Percentiles rank a stretch among this genome's conserved stretches.
Evolutionary conservation across 768 basidiomycete species (phyloP).

Genomic region (Arthromyces matolae): DNA sequence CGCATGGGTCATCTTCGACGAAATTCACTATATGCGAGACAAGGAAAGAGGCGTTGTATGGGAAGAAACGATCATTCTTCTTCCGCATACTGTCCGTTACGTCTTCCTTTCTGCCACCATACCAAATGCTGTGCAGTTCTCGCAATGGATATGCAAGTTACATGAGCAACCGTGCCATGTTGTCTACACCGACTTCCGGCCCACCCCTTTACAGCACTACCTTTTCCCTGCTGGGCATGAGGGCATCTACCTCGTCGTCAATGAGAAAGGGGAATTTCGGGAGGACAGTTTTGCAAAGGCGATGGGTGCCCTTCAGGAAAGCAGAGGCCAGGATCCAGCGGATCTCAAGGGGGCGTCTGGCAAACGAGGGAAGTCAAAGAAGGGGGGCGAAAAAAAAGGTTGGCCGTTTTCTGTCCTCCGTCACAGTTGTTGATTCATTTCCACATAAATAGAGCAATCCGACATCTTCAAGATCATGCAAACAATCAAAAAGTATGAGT

Average conservation of each 20-base stretch:
- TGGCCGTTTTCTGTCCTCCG: no score
- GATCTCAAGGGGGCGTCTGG: constrained; percentile 82
- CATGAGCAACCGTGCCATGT: constrained; percentile 99
- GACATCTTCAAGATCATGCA: constrained; percentile 97
- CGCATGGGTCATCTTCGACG: constrained; percentile 99
- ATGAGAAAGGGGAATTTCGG: constrained; percentile 94
- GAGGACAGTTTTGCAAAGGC: constrained; percentile 98
- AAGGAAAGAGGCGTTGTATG: constrained; percentile 99
- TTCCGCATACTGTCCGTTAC: constrained; percentile 94
- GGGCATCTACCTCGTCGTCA: constrained; percentile 97
- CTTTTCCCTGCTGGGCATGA: constrained; percentile 96
- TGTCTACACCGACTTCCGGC: constrained; percentile 98
- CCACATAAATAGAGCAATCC: constrained; percentile 81
- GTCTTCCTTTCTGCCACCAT: constrained; percentile 99
- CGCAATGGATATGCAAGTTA: constrained; percentile 97
- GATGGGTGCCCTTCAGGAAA: constrained; percentile 89
- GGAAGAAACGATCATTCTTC: constrained; percentile 98
- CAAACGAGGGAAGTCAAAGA: constrained; percentile 87
- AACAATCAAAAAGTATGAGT: constrained; percentile 97
- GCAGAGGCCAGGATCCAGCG: constrained; percentile 86
- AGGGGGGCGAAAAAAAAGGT: constrained; percentile 95
- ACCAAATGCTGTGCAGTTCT: constrained; percentile 99
- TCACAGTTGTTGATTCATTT: no score
- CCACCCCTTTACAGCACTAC: constrained; percentile 97
- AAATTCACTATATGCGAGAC: constrained; percentile 99